These are phyloP conservation scores for Zanthoxylum bungeanum DNA, from an alignment of 345 rosid species.

Conservation along the genomic window DNA sequence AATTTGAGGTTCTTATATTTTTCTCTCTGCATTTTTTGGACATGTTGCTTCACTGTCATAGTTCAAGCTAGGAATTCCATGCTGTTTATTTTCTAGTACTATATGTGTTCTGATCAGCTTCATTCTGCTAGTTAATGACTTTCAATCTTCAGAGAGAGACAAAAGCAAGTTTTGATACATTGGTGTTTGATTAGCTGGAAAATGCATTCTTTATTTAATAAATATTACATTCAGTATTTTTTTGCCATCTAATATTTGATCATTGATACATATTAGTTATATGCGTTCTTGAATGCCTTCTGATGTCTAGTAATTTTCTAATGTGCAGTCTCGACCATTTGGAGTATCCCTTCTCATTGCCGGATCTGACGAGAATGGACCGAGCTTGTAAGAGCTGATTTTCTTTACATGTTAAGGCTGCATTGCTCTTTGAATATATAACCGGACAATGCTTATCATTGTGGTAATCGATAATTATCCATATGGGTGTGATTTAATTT, in stretches of 20 bases:
- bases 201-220: not conserved
- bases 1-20: not conserved
- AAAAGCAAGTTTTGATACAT: not conserved
- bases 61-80: not conserved
- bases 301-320: not conserved
- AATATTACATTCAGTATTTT: not conserved
- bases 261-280: not conserved
- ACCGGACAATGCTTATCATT: no score
- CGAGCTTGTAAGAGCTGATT: conserved; percentile 77
- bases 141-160: not conserved
- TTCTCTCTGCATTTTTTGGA: not conserved
- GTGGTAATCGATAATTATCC: not conserved
- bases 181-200: not conserved
- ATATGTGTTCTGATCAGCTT: not conserved
- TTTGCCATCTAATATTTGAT: not conserved
- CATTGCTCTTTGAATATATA: not conserved
- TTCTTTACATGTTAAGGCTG: no score
- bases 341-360: conserved; percentile 99
- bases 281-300: conserved; percentile 2
- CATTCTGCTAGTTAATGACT: not conserved
- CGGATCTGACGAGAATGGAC: conserved; percentile 94
- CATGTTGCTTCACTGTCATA: not conserved
- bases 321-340: conserved; percentile 89
- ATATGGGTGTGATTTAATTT: conserved; percentile 2
- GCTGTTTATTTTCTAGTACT: not conserved